Base-by-base conservation (phyloP, 805 yeast genomes). In the Candida endomychidarum region DNA sequence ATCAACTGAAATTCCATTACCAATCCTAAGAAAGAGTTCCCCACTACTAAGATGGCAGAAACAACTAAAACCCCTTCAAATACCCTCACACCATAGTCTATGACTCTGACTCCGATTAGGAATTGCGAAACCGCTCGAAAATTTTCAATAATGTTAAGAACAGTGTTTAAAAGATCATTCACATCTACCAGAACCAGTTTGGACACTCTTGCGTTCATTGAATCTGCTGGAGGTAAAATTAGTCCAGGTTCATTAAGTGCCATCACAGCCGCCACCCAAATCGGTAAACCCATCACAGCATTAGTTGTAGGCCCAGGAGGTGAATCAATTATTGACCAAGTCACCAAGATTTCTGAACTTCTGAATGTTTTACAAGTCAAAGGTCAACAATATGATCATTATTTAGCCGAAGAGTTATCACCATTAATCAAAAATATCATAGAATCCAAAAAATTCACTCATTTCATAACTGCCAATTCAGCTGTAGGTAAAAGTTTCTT, bases 401-500 rank as follows among this genome's bases (percentile, higher is more conserved):
- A 77, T 36, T 72, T 88, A 32, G 93, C 98, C 5, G 99, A 91
- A 65, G 77, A 78, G 52, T 67, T 85, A 33, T 72, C 95, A 5
- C 89, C 93, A n/a, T 65, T 88, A 40, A 42, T 79, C 52, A 68
- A 71, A 47, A 62, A 72, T 45, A 53, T 77, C 29, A 59, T 82
- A 37, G 61, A 47, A 39, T 65, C 54, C 28, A 45, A 47, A n/a
- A 74, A 67, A 20, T 75, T 70, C 63, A 77, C 85, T 11, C 95
- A 89, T 60, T 81, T 93, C 43, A 67, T 91, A 14, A 78, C 83
- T 9, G 78, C 95, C 4, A 86, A 91, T 27, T 81, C 95, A n/a
- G 80, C 96, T 1, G 82, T 83, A 16, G 96, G 97, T 37, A 89
- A 90, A 61, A 83, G 83, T 45, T 67, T 90, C 22, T 66, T 93